Conservation (phyloP, 306 rosid genomes). For the Fragaria ananassa region DNA sequence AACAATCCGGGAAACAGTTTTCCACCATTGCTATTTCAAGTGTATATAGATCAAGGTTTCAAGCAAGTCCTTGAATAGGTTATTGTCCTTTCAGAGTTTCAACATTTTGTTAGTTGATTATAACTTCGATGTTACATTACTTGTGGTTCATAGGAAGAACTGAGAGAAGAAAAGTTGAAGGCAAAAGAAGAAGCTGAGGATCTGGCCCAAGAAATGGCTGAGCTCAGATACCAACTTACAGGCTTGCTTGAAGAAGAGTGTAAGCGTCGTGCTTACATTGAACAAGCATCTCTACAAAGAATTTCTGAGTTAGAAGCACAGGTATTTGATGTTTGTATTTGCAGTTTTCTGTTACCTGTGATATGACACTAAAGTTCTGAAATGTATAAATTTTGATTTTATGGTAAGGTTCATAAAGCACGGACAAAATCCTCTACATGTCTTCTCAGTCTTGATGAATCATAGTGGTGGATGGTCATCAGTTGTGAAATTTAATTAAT, state of each 20-base stretch:
- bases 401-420: constrained; percentile 51
- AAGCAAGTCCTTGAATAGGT: not conserved
- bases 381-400: constrained; percentile 12
- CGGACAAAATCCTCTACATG: constrained; percentile 31
- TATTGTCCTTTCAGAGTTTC: constrained; percentile 20
- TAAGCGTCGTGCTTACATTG: constrained; percentile 83
- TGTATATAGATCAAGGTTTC: not conserved
- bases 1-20: not conserved
- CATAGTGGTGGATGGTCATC: constrained; percentile 21
- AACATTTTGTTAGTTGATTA: constrained; percentile 23
- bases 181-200: constrained; percentile 95
- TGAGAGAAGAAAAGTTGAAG: constrained; percentile 72
- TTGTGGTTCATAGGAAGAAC: constrained; percentile 53
- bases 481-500: not conserved
- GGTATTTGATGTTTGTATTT: constrained; percentile 46
- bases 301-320: constrained; percentile 81
- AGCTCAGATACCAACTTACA: constrained; percentile 75
- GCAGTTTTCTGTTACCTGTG: constrained; percentile 9
- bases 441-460: constrained; percentile 32
- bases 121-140: constrained; percentile 13
- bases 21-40: not conserved
- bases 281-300: constrained; percentile 85
- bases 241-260: constrained; percentile 86
- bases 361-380: not conserved
- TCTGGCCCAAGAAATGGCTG: constrained; percentile 96